A percentile compares a stretch with the other conserved stretches of the same genome.
phyloP scores from a whole-genome alignment of 2,329 filamentous ascomycete genomes.

The Aureobasidium sp. region DNA sequence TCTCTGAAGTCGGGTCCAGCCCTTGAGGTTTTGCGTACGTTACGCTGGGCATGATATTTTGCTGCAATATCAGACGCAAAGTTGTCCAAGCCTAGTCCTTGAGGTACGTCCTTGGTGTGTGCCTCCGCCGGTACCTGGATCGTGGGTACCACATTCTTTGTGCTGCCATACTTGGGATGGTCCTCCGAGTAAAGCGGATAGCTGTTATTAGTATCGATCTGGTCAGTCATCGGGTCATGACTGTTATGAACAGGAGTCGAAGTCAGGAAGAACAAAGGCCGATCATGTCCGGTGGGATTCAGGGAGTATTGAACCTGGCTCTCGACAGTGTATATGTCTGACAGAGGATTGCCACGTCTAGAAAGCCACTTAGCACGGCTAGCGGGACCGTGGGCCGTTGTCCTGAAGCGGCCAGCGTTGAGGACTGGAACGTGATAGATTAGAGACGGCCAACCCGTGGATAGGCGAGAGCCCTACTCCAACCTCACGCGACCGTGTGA shows the following conservation, averaged over 20 bases:
- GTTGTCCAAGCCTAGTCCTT: conserved; percentile 10
- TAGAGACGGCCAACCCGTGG: background rate
- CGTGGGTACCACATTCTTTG: background rate
- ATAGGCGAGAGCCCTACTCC: background rate
- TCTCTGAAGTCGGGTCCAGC: conserved; percentile 8
- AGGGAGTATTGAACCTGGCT: background rate
- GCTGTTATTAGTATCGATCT: conserved; percentile 6
- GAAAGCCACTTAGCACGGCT: conserved; percentile 1
- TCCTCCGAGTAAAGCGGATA: conserved; percentile 15
- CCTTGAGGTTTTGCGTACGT: background rate
- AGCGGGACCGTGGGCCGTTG: background rate
- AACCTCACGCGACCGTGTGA: background rate
- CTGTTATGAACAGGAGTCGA: background rate
- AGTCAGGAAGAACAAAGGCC: background rate
- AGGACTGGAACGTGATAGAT: background rate
- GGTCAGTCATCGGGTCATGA: conserved; percentile 11
- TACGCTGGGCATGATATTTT: background rate
- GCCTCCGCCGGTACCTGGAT: conserved; percentile 2
- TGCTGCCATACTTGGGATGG: conserved; percentile 14
- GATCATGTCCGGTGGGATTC: background rate
- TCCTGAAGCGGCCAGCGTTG: background rate
- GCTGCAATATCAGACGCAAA: conserved; percentile 7
- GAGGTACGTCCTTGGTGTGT: conserved; percentile 1
- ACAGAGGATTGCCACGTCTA: background rate
- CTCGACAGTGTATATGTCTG: background rate